phyloP scores from a whole-genome alignment of 805 yeast species.

The Cyberlindnera misumaiensis region DNA sequence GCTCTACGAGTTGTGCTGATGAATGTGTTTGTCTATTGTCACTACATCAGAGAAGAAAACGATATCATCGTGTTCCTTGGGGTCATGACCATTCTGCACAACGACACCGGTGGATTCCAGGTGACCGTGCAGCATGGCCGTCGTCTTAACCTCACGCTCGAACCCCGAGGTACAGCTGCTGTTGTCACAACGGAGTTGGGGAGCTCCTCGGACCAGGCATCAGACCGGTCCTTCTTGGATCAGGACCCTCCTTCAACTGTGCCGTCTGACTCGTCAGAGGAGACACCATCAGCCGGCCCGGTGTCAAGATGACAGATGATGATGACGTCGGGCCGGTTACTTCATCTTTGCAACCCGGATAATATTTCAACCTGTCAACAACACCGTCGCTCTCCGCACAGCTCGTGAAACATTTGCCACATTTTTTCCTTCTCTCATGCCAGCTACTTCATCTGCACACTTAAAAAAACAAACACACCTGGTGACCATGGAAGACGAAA shows the following conservation, averaged over 20 bases:
- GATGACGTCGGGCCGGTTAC: too few relatives aligned
- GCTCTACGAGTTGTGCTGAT: background rate
- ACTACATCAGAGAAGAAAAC: slow-evolving; percentile 5
- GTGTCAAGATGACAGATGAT: too few relatives aligned
- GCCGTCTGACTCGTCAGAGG: background rate
- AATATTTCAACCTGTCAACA: too few relatives aligned
- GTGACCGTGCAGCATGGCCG: slow-evolving; percentile 1
- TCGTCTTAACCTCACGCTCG: slow-evolving; percentile 1
- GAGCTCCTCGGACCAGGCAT: too few relatives aligned
- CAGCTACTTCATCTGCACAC: too few relatives aligned
- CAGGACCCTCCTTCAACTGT: too few relatives aligned
- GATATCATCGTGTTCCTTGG: slow-evolving; percentile 1
- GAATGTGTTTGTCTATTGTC: slow-evolving; percentile 7
- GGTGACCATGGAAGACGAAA: background rate
- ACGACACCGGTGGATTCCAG: background rate
- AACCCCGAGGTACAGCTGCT: background rate
- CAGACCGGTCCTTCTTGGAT: too few relatives aligned
- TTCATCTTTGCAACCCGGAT: too few relatives aligned
- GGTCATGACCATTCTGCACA: slow-evolving; percentile 1
- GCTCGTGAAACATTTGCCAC: too few relatives aligned
- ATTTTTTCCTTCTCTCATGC: background rate
- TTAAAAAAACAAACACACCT: too few relatives aligned
- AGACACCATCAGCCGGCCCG: background rate
- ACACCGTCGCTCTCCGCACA: too few relatives aligned
- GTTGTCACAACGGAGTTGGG: too few relatives aligned